Conservation (phyloP, 2,329 filamentous ascomycete genomes). For the Aspergillus felis region DNA sequence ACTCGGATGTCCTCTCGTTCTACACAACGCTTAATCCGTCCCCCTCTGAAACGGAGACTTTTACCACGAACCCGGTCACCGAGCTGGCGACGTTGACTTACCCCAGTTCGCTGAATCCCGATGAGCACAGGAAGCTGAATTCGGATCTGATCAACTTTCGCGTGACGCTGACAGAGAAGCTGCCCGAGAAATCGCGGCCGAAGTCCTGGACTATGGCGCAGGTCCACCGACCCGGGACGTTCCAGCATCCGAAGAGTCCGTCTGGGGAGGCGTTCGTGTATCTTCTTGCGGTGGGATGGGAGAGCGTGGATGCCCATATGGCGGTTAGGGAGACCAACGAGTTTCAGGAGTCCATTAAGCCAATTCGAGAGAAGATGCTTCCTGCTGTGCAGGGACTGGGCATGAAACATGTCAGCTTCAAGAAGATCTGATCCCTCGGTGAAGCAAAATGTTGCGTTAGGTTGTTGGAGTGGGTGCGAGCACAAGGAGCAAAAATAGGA, state of each 20-base stretch:
- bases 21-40: constrained; percentile 31
- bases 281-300: constrained; percentile 54
- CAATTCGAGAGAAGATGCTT: constrained; percentile 41
- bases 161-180: constrained; percentile 27
- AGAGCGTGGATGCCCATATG: constrained; percentile 48
- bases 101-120: constrained; percentile 27
- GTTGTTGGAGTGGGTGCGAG: constrained; percentile 6
- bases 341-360: constrained; percentile 41
- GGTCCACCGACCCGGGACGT: constrained; percentile 31
- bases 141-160: constrained; percentile 37
- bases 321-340: constrained; percentile 42
- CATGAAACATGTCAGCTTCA: constrained; percentile 45
- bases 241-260: constrained; percentile 33
- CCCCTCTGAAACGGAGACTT: constrained; percentile 21
- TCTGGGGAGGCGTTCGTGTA: constrained; percentile 42
- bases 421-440: constrained; percentile 19
- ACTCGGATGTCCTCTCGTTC: constrained; percentile 20
- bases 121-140: constrained; percentile 26
- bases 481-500: not conserved
- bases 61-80: constrained; percentile 43
- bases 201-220: constrained; percentile 34
- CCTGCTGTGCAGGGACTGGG: constrained; percentile 37
- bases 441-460: not conserved
- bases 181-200: constrained; percentile 24
- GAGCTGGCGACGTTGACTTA: constrained; percentile 49